A percentile compares a stretch with the other conserved stretches of the same genome.
Conservation (phyloP, 2,329 filamentous ascomycete species). For the Emergomyces africanus region DNA sequence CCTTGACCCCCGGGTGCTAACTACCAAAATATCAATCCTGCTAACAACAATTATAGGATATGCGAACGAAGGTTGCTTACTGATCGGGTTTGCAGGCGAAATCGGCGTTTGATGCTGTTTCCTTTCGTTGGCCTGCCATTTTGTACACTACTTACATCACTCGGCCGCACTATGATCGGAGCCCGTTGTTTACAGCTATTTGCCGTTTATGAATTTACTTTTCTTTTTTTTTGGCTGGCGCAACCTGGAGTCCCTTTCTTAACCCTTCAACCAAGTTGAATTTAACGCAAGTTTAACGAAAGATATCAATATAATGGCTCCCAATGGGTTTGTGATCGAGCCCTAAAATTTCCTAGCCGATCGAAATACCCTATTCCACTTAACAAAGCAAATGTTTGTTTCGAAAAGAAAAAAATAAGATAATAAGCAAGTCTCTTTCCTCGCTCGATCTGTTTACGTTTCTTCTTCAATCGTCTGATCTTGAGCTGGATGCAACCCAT, state of each 20-base stretch:
- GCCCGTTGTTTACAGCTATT: not conserved
- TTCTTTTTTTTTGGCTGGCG: not conserved
- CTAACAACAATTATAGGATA: constrained; percentile 31
- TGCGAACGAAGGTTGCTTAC: constrained; percentile 46
- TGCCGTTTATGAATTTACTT: not conserved
- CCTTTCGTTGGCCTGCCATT: not conserved
- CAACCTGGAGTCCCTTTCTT: not conserved
- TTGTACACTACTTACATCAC: constrained; percentile 3
- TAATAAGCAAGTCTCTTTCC: constrained; percentile 33
- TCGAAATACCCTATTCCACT: no score
- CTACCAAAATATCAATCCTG: constrained; percentile 8
- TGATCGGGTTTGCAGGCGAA: constrained; percentile 14
- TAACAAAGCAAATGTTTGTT: not conserved
- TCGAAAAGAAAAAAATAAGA: not conserved
- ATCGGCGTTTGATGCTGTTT: constrained; percentile 2
- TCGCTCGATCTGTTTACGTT: constrained; percentile 34
- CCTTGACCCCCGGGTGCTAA: not conserved
- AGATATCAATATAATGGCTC: not conserved
- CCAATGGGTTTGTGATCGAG: not conserved
- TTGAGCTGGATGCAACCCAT: constrained; percentile 27
- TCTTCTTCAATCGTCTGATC: constrained; percentile 19
- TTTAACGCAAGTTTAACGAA: not conserved
- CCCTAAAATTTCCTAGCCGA: not conserved
- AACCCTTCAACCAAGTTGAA: not conserved
- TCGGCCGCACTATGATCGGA: not conserved